Base-by-base conservation (phyloP, 164 flowering plant genomes). In the Tetrastigma voinierianum region DNA sequence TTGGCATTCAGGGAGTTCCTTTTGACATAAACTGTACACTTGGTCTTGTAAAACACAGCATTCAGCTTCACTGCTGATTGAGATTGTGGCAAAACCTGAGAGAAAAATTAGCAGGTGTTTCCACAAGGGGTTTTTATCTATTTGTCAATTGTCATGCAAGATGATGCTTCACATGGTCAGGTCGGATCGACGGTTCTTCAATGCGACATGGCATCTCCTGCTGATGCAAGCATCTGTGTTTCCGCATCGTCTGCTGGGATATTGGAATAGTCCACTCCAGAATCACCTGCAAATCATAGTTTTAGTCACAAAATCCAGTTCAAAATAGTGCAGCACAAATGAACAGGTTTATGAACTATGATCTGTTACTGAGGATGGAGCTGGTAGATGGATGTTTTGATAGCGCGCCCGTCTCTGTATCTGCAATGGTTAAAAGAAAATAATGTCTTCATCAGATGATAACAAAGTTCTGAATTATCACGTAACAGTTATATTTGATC, bases 131-230 rank as follows among this genome's bases (percentile, higher is more conserved):
- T 25, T 47, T 25, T 47, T 12, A 57, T 32, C 53, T 61, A 55
- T 46, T 21, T 45, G 46, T 48, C 48, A n/a, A n/a, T n/a, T n/a
- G n/a, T n/a, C n/a, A n/a, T n/a, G n/a, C n/a, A 12, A 16, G 15
- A 18, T 51, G 21, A 48, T 32, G 68, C 65, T 68, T 24, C 60
- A 65, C 72, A 63, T 54, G 18, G 20, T 16, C 45, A n/a, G 44
- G 49, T 1, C 7, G 19, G 52, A n/a, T n/a, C n/a, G 45, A 13
- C 45, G n/a, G n/a, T 24, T 55, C 23, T 62, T 71, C 72, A 79
- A 53, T 80, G 80, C 20, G 75, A 64, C 75, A 83, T 72, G 70
- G 74, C 77, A 64, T 85, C 83, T 13, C 66, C 73, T 18, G 82
- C 63, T 66, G 82, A 48, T 13, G 64, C 23, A 40, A 53, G 72